phyloP scores from a whole-genome alignment of 1,139 yeast species.

The Scheffersomyces insectosa region DNA sequence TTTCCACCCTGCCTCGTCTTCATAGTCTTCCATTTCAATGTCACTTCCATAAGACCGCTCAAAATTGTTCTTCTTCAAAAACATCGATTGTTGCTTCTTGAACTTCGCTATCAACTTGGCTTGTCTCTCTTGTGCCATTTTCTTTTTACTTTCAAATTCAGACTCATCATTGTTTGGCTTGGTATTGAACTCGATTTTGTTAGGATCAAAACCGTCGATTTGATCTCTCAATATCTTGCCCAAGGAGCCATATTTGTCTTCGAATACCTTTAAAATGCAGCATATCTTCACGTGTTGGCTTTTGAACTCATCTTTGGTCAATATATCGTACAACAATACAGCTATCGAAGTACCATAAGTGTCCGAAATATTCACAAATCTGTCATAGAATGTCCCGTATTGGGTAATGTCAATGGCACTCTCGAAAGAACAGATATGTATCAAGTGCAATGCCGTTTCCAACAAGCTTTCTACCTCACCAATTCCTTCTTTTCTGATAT shows the following conservation, averaged over 20 bases:
- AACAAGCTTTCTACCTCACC: constrained; percentile 56
- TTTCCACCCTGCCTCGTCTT: constrained; percentile 51
- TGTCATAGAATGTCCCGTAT: constrained; percentile 37
- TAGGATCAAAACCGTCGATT: constrained; percentile 21
- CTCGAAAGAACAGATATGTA: constrained; percentile 55
- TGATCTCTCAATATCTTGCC: constrained; percentile 19
- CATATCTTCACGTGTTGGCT: constrained; percentile 53
- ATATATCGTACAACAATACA: constrained; percentile 42
- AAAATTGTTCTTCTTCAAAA: constrained; percentile 52
- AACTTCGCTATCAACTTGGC: constrained; percentile 75
- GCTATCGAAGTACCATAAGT: constrained; percentile 44
- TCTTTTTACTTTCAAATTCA: constrained; percentile 61
- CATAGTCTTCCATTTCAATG: constrained; percentile 37
- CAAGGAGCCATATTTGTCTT: constrained; percentile 25
- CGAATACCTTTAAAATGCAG: constrained; percentile 48
- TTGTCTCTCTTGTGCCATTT: constrained; percentile 71
- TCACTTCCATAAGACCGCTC: constrained; percentile 32
- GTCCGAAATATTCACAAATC: constrained; percentile 31
- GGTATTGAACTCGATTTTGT: constrained; percentile 17
- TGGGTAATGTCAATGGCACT: constrained; percentile 25
- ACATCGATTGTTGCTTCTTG: constrained; percentile 72
- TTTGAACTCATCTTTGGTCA: constrained; percentile 40
- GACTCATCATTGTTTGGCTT: constrained; percentile 27
- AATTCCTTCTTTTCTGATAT: constrained; percentile 37
- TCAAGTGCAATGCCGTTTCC: constrained; percentile 62